These are phyloP conservation scores for Colletotrichum magnum DNA, from an alignment of 2,329 filamentous ascomycete genomes.

Conservation along the genomic window DNA sequence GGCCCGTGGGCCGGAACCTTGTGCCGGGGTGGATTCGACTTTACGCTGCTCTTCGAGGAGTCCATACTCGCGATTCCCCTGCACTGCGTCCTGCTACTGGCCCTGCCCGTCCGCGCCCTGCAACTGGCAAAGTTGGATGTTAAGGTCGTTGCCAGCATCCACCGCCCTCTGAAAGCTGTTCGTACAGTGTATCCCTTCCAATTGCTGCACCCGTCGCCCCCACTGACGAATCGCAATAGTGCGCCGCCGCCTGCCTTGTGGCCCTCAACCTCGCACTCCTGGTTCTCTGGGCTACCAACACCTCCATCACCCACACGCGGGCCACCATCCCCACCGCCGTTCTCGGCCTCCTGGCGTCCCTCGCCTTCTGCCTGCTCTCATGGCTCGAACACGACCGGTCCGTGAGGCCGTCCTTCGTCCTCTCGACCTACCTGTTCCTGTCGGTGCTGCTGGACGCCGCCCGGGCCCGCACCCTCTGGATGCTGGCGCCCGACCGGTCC, in stretches of 20 bases:
- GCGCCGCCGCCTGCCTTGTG: conserved; percentile 18
- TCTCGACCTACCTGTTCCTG: conserved; percentile 39
- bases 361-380: conserved; percentile 27
- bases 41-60: conserved; percentile 48
- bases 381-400: conserved; percentile 36
- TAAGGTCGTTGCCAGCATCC: conserved; percentile 33
- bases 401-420: conserved; percentile 39
- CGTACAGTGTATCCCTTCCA: neutral
- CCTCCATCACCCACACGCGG: conserved; percentile 9
- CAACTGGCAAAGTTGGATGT: conserved; percentile 28
- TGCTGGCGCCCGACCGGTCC: conserved; percentile 28
- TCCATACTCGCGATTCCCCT: conserved; percentile 43
- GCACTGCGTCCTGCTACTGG: conserved; percentile 31
- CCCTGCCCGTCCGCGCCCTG: conserved; percentile 19
- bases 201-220: neutral
- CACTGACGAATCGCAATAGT: conserved; percentile 25
- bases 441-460: conserved; percentile 41
- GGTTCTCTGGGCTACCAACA: conserved; percentile 21
- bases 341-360: conserved; percentile 18
- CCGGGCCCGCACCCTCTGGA: conserved; percentile 41
- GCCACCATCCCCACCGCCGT: conserved; percentile 33
- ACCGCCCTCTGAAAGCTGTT: conserved; percentile 32
- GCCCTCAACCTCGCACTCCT: conserved; percentile 32
- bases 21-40: conserved; percentile 48
- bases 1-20: conserved; percentile 38